Percentiles rank a stretch among this genome's conserved stretches.
phyloP scores from a whole-genome alignment of 352 stramenopile species.

The Phytophthora melonis region DNA sequence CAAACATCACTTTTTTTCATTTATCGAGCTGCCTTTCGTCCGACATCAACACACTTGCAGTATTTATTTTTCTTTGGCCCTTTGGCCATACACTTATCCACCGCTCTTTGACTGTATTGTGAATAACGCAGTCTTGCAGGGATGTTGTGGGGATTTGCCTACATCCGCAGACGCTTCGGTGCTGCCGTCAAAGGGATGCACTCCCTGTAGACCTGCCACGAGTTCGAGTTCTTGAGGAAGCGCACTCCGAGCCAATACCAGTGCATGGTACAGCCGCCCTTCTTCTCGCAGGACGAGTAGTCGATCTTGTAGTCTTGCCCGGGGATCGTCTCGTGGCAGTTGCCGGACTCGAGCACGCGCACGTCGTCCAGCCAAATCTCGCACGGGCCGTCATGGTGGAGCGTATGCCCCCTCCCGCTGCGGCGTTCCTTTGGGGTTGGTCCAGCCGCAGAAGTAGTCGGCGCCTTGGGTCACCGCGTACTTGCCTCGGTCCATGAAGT shows the following conservation, averaged over 20 bases:
- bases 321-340: conserved; percentile 33
- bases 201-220: conserved; percentile 1
- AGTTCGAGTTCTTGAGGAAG: background rate
- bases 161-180: background rate
- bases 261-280: conserved; percentile 1
- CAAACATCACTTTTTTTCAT: no score
- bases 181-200: background rate
- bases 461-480: conserved; percentile 32
- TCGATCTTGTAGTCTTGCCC: conserved; percentile 19
- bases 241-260: conserved; percentile 3
- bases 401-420: background rate
- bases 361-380: no score
- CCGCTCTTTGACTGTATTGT: no score
- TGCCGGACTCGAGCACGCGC: conserved; percentile 19
- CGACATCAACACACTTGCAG: no score
- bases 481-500: conserved; percentile 40
- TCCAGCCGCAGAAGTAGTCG: conserved; percentile 40
- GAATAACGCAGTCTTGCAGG: no score
- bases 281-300: conserved; percentile 11
- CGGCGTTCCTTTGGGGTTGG: conserved; percentile 12
- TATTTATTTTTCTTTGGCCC: background rate
- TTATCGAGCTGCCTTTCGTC: no score
- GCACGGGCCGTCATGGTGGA: conserved; percentile 9
- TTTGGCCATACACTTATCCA: no score
- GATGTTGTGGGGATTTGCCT: no score